Base-by-base conservation (phyloP, 2,329 filamentous ascomycete genomes). In the Colletotrichum cereale region DNA sequence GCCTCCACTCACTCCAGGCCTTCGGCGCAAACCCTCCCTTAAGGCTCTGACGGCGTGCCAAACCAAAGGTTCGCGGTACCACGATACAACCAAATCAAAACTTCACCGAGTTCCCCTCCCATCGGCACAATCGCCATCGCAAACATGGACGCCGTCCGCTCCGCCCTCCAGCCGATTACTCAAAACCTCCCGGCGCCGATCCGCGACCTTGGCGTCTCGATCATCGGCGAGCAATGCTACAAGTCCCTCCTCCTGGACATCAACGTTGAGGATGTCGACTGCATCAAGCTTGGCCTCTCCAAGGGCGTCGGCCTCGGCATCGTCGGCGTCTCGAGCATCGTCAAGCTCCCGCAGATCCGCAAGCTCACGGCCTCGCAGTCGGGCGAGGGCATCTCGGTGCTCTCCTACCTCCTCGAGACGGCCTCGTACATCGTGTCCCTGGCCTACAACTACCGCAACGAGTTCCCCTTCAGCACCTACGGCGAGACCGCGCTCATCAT, bases 341-440 rank as follows among this genome's bases (percentile, higher is more conserved):
- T 99, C 86, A 99, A 99, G 85, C 91, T 99, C 34, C 96, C 96
- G 0, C 96, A 99, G 86, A 96, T 99, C 80, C 82, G 98, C 81
- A 99, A 99, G 86, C 91, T 99, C 62, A 83, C 96, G 78, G 87
- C 87, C 78, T 95, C 94, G 58, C 89, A 91, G 78, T 97, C 94
- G 61, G 91, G 95, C 36, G 89, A 90, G 55, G 96, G 96, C 76
- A 89, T 99, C 73, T 94, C 91, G 60, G 97, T 98, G 84, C 88
- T 97, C 55, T 93, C 93, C 40, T 98, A 98, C 85, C 87, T 96
- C 42, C 93, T 99, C 80, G 96, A 99, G 86, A 98, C 95, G 11
- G 87, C 89, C 67, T 90, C 92, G 70, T 96, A 97, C 84, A 87
- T 98, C 77, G 97, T 98, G 82, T 92, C 91, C 6, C 89, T 99